phyloP scores from a whole-genome alignment of 2,329 filamentous ascomycete genomes.

The Acrodontium crateriforme region DNA sequence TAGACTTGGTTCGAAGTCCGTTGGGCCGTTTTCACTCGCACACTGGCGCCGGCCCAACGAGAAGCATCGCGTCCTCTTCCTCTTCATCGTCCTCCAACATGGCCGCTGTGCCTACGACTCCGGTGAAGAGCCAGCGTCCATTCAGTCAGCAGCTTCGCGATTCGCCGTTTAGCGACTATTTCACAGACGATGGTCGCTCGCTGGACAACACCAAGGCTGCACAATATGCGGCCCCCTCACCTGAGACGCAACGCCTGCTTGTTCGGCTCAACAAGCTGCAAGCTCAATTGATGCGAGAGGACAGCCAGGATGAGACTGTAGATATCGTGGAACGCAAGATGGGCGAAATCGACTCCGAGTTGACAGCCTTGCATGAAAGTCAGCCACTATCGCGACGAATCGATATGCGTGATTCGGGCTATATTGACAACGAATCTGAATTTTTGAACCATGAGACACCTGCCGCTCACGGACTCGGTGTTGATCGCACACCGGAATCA shows the following conservation, averaged over 20 bases:
- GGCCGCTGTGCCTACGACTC: slow-evolving; percentile 1
- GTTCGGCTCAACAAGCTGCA: slow-evolving; percentile 24
- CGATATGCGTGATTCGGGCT: slow-evolving; percentile 19
- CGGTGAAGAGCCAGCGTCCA: not conserved
- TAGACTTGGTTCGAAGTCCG: slow-evolving; percentile 2
- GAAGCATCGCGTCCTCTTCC: too few species aligned
- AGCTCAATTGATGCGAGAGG: slow-evolving; percentile 20
- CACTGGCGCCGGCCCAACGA: too few species aligned
- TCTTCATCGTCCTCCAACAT: not conserved
- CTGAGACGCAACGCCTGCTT: slow-evolving; percentile 21
- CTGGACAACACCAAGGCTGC: slow-evolving; percentile 6
- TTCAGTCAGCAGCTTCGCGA: slow-evolving; percentile 12
- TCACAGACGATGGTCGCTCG: slow-evolving; percentile 23
- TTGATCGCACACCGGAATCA: slow-evolving; percentile 2
- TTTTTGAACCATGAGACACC: slow-evolving; percentile 3
- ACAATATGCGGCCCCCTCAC: slow-evolving; percentile 10
- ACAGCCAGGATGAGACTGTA: slow-evolving; percentile 9
- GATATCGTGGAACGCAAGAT: slow-evolving; percentile 17
- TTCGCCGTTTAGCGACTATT: slow-evolving; percentile 29
- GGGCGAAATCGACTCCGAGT: slow-evolving; percentile 18
- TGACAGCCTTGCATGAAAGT: slow-evolving; percentile 17
- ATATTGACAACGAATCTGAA: slow-evolving; percentile 16
- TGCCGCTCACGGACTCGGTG: not conserved
- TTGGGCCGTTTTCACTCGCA: slow-evolving; percentile 1
- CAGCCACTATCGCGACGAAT: slow-evolving; percentile 10